phyloP scores from a whole-genome alignment of 495 filamentous ascomycete species.

The Letharia columbiana region DNA sequence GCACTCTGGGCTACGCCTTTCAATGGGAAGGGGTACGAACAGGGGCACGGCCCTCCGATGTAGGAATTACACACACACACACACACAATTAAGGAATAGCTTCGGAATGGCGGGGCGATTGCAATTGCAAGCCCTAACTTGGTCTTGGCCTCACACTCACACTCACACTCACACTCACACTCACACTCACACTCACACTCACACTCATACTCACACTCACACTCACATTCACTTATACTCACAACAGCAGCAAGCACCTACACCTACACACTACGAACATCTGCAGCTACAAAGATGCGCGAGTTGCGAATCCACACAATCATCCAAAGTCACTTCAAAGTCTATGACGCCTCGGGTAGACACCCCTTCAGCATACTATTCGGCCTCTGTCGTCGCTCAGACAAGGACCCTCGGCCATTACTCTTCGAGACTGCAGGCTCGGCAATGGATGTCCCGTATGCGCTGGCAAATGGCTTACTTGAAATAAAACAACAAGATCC shows the following conservation, averaged over 20 bases:
- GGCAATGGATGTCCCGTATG: background rate
- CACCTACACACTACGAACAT: background rate
- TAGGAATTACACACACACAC: too few relatives aligned
- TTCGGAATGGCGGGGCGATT: too few relatives aligned
- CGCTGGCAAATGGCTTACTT: conserved; percentile 11
- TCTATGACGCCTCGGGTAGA: background rate
- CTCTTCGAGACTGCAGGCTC: background rate
- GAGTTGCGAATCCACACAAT: conserved; percentile 23
- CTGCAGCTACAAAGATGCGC: conserved; percentile 8
- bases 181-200: too few relatives aligned
- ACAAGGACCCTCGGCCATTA: background rate
- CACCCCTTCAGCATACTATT: background rate
- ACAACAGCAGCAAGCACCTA: background rate
- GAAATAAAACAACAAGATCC: conserved; percentile 17
- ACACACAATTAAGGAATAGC: too few relatives aligned
- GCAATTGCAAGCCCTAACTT: too few relatives aligned
- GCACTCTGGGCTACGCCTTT: too few relatives aligned
- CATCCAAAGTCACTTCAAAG: background rate
- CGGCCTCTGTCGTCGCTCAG: background rate
- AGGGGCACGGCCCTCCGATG: too few relatives aligned
- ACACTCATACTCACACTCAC: too few relatives aligned
- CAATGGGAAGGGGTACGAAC: too few relatives aligned
- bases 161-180: too few relatives aligned
- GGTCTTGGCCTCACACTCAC: background rate
- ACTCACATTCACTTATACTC: background rate